These are phyloP conservation scores for Clonostachys sp. DNA, from an alignment of 2,329 filamentous ascomycete species.

Conservation along the genomic window DNA sequence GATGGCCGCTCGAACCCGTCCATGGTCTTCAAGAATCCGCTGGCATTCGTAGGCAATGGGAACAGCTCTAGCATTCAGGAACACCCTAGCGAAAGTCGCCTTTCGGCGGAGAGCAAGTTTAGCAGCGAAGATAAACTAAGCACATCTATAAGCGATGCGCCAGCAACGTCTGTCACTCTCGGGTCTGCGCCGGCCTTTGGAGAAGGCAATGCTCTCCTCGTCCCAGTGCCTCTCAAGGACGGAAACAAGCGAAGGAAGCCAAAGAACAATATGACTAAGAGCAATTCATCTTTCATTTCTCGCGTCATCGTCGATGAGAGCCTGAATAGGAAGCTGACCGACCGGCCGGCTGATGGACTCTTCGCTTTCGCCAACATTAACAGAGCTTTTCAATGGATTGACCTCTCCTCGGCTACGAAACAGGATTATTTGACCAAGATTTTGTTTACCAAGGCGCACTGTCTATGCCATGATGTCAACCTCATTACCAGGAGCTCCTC, in stretches of 20 bases:
- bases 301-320: slow-evolving; percentile 87
- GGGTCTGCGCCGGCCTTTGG: slow-evolving; percentile 68
- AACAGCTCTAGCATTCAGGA: slow-evolving; percentile 52
- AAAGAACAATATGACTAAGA: slow-evolving; percentile 98
- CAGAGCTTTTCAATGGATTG: slow-evolving; percentile 92
- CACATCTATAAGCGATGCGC: slow-evolving; percentile 47
- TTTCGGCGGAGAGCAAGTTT: slow-evolving; percentile 55
- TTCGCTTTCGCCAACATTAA: slow-evolving; percentile 96
- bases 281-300: slow-evolving; percentile 98
- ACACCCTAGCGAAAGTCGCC: slow-evolving; percentile 53
- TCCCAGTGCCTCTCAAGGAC: slow-evolving; percentile 60
- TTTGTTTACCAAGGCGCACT: slow-evolving; percentile 93
- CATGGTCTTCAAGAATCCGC: slow-evolving; percentile 5
- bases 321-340: slow-evolving; percentile 71
- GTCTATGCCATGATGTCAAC: slow-evolving; percentile 92
- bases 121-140: slow-evolving; percentile 53
- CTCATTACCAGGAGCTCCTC: slow-evolving; percentile 69
- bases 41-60: slow-evolving; percentile 23
- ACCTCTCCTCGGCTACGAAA: slow-evolving; percentile 73
- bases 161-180: slow-evolving; percentile 26
- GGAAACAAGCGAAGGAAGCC: slow-evolving; percentile 82
- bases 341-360: slow-evolving; percentile 72
- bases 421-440: slow-evolving; percentile 93
- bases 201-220: slow-evolving; percentile 74
- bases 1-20: slow-evolving; percentile 50